phyloP scores from a whole-genome alignment of 306 rosid species.

The Vicia villosa region DNA sequence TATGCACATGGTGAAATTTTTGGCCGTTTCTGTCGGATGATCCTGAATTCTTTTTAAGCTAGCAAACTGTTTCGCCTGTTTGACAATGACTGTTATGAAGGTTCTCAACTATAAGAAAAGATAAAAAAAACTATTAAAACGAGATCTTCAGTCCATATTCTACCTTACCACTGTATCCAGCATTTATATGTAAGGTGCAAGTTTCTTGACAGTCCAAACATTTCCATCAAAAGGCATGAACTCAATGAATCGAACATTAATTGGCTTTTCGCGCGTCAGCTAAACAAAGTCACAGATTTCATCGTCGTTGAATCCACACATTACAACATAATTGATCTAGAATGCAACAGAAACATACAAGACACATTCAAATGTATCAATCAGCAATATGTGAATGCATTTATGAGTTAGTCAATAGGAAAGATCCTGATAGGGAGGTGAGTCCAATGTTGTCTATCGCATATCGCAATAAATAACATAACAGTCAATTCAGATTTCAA shows the following conservation, averaged over 20 bases:
- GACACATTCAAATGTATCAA: constrained; percentile 30
- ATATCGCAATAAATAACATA: background rate
- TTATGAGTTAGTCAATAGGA: constrained; percentile 20
- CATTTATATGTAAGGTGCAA: constrained; percentile 86
- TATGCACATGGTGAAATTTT: constrained; percentile 78
- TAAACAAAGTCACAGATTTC: constrained; percentile 87
- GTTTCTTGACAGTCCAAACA: constrained; percentile 97
- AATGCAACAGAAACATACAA: constrained; percentile 31
- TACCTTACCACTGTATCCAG: constrained; percentile 95
- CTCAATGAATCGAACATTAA: constrained; percentile 89
- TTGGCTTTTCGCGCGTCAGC: constrained; percentile 76
- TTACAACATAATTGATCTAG: constrained; percentile 90
- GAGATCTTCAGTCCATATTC: constrained; percentile 49
- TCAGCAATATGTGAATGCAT: constrained; percentile 9
- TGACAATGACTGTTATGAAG: constrained; percentile 29
- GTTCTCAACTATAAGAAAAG: constrained; percentile 25
- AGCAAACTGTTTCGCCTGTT: constrained; percentile 59
- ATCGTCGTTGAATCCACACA: constrained; percentile 94
- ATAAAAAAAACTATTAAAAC: constrained; percentile 23
- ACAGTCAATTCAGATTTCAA: too few relatives aligned
- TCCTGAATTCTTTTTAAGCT: constrained; percentile 67
- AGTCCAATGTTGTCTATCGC: background rate
- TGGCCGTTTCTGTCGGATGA: constrained; percentile 91
- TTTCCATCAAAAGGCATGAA: constrained; percentile 99
- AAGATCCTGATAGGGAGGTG: constrained; percentile 10